Evolutionary conservation across 2,329 filamentous ascomycete species (phyloP).

Genomic region (Pseudodiploospora longispora): DNA sequence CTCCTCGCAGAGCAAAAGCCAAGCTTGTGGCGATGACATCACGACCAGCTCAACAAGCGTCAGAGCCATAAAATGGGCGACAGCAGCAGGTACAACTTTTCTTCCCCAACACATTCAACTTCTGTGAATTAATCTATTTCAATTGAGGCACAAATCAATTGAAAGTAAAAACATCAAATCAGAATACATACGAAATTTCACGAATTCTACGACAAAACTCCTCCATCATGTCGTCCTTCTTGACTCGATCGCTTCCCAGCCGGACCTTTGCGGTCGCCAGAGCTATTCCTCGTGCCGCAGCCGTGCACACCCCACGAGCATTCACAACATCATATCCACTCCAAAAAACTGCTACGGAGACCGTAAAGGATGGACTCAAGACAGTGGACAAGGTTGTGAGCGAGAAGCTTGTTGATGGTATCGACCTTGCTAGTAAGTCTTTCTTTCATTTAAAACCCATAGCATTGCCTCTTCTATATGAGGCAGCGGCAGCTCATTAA

Average conservation of each 20-base stretch:
- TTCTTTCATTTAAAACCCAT: not conserved
- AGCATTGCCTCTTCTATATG: not conserved
- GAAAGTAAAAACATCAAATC: not conserved
- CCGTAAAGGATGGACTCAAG: constrained; percentile 53
- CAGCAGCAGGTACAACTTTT: no score
- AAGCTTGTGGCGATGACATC: constrained; percentile 8
- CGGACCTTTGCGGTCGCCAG: constrained; percentile 7
- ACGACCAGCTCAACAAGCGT: constrained; percentile 2
- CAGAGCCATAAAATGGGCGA: not conserved
- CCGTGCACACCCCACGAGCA: constrained; percentile 33
- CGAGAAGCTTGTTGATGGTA: constrained; percentile 54
- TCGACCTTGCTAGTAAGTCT: constrained; percentile 48
- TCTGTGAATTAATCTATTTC: no score
- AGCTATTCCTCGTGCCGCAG: constrained; percentile 28
- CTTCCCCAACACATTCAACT: no score
- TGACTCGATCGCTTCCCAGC: constrained; percentile 4
- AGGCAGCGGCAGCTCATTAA: not conserved
- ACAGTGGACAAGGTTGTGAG: constrained; percentile 51
- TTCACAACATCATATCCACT: constrained; percentile 41
- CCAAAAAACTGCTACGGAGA: constrained; percentile 43
- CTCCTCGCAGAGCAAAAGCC: no score
- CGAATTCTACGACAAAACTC: not conserved
- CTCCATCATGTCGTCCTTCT: constrained; percentile 6
- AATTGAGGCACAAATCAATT: no score
- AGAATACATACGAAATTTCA: not conserved